phyloP scores from a whole-genome alignment of 2,329 filamentous ascomycete species.

The Cercospora canescens region DNA sequence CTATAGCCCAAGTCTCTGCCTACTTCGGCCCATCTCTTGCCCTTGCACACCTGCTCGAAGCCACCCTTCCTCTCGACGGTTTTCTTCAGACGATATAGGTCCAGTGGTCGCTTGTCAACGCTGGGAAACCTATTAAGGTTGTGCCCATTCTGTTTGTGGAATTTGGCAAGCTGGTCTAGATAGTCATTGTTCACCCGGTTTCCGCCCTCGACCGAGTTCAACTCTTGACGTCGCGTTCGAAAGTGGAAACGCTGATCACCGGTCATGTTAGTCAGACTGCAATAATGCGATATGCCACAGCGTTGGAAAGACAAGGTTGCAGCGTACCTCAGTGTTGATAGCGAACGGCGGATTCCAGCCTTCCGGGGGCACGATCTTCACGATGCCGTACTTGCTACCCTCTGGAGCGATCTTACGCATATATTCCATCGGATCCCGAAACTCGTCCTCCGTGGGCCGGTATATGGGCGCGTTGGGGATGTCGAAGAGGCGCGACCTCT shows the following conservation, averaged over 20 bases:
- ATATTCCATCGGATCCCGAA: constrained; percentile 90
- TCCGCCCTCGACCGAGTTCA: constrained; percentile 97
- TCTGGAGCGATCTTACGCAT: constrained; percentile 89
- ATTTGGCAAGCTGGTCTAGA: constrained; percentile 90
- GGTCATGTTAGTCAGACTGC: constrained; percentile 28
- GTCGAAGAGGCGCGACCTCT: constrained; percentile 66
- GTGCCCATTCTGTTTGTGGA: constrained; percentile 93
- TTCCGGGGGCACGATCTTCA: constrained; percentile 93
- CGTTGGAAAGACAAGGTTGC: not conserved
- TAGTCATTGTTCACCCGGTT: constrained; percentile 96
- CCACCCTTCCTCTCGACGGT: constrained; percentile 92
- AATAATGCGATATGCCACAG: not conserved
- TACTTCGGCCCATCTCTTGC: constrained; percentile 99
- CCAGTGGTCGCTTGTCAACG: constrained; percentile 95
- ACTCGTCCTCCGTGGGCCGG: constrained; percentile 87
- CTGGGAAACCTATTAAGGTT: constrained; percentile 93
- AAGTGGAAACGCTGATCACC: constrained; percentile 84
- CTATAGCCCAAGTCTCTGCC: constrained; percentile 95
- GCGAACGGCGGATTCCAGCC: constrained; percentile 94
- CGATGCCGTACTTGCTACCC: constrained; percentile 83
- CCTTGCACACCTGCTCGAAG: constrained; percentile 94
- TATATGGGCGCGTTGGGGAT: constrained; percentile 90
- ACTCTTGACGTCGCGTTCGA: constrained; percentile 88
- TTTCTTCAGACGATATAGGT: constrained; percentile 94
- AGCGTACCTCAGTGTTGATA: constrained; percentile 88